phyloP scores from a whole-genome alignment of 2,329 filamentous ascomycete genomes.

The Amauroascus verrucosus region DNA sequence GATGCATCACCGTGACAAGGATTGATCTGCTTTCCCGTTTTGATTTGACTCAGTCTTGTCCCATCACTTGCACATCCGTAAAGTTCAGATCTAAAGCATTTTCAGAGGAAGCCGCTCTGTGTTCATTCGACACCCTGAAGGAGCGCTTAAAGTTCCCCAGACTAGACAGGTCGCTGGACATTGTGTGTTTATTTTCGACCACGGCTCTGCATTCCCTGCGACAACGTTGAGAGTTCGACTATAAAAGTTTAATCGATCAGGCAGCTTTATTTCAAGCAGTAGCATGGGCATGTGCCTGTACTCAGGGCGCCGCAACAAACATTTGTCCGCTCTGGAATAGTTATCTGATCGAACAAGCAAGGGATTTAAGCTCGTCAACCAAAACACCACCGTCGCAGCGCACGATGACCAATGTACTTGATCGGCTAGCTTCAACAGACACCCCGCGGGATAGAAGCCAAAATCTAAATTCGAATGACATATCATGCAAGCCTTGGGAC shows the following conservation, averaged over 20 bases:
- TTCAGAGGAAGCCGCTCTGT: neutral
- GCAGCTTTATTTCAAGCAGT: neutral
- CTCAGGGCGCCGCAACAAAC: neutral
- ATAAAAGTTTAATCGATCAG: neutral
- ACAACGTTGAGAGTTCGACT: neutral
- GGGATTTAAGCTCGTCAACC: neutral
- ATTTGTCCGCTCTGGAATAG: neutral
- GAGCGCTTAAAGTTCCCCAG: neutral
- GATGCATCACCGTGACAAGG: neutral
- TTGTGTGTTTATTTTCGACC: neutral
- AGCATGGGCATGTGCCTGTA: neutral
- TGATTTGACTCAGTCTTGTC: neutral
- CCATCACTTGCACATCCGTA: neutral
- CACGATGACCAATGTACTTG: neutral
- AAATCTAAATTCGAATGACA: neutral
- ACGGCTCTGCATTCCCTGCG: neutral
- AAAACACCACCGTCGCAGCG: neutral
- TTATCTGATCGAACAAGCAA: conserved; percentile 5
- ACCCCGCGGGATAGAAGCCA: neutral
- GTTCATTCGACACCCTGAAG: neutral
- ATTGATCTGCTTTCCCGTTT: neutral
- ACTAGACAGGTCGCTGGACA: neutral
- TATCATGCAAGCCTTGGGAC: conserved; percentile 11
- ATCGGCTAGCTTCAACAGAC: neutral
- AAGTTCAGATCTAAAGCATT: neutral